Conservation (phyloP, 2,329 filamentous ascomycete species). For the Fonsecaea erecta region DNA sequence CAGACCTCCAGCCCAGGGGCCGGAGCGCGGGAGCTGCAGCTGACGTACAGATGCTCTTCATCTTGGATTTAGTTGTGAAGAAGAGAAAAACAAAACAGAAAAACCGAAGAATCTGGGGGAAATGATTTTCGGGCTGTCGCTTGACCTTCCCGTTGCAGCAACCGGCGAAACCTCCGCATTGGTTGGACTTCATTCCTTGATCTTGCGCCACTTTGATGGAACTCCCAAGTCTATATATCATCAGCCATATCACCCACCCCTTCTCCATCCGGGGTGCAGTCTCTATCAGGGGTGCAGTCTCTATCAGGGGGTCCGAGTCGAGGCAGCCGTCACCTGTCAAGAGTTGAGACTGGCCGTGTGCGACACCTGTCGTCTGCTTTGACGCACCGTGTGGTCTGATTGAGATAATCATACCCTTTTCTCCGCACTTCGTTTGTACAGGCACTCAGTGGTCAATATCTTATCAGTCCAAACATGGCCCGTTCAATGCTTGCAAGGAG, state of each 20-base stretch:
- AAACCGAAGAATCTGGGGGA: slow-evolving; percentile 8
- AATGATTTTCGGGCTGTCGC: slow-evolving; percentile 15
- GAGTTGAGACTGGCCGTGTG: neutral
- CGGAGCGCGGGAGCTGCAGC: slow-evolving; percentile 36
- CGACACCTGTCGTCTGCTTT: neutral
- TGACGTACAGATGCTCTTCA: slow-evolving; percentile 37
- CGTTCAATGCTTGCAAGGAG: slow-evolving; percentile 22
- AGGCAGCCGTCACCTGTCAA: neutral
- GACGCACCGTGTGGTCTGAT: neutral
- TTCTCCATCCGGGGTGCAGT: neutral
- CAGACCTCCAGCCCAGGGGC: slow-evolving; percentile 34
- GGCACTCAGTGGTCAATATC: neutral
- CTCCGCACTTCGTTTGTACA: neutral
- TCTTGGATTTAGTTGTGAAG: slow-evolving; percentile 40
- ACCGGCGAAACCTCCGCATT: slow-evolving; percentile 28
- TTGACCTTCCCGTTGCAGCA: slow-evolving; percentile 16
- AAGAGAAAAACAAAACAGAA: neutral
- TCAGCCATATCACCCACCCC: slow-evolving; percentile 1
- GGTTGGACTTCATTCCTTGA: slow-evolving; percentile 34
- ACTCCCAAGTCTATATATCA: slow-evolving; percentile 5
- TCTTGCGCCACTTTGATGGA: slow-evolving; percentile 14
- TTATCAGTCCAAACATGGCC: slow-evolving; percentile 17
- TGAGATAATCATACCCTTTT: neutral
- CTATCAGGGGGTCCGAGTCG: neutral
- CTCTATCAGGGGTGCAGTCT: neutral